Percentiles rank a stretch among this genome's conserved stretches.
phyloP scores from a whole-genome alignment of 306 rosid genomes.

The Cicer bijugum region DNA sequence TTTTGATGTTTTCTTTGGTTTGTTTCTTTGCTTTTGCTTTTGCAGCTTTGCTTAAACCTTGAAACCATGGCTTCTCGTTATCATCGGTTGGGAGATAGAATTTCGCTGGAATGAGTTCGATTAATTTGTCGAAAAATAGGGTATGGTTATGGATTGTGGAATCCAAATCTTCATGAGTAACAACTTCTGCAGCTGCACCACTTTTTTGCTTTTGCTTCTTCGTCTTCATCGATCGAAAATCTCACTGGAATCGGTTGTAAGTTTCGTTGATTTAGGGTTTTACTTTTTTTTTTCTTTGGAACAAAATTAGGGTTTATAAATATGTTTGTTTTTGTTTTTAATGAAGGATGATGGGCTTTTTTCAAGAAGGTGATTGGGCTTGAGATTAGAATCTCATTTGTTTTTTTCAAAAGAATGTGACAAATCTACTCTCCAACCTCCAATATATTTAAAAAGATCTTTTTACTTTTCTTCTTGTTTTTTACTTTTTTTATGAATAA shows the following conservation, averaged over 20 bases:
- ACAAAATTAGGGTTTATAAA: too few relatives aligned
- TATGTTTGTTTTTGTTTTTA: too few relatives aligned
- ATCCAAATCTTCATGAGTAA: slow-evolving; percentile 46
- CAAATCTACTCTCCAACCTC: too few relatives aligned
- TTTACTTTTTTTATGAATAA: too few relatives aligned
- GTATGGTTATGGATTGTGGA: slow-evolving; percentile 62
- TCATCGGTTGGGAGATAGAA: slow-evolving; percentile 68
- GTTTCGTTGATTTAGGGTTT: too few relatives aligned
- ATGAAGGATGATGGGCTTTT: too few relatives aligned
- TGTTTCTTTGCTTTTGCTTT: slow-evolving; percentile 41
- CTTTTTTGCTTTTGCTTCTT: slow-evolving; percentile 5
- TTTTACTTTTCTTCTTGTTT: too few relatives aligned
- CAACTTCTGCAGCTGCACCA: neutral
- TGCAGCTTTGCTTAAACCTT: slow-evolving; percentile 70
- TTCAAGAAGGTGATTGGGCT: too few relatives aligned
- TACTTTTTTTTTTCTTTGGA: too few relatives aligned
- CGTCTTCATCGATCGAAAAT: slow-evolving; percentile 1
- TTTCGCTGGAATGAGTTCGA: slow-evolving; percentile 81
- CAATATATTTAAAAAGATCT: too few relatives aligned
- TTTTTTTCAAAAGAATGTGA: too few relatives aligned
- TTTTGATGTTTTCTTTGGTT: slow-evolving; percentile 72
- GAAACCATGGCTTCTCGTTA: slow-evolving; percentile 79
- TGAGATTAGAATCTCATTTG: too few relatives aligned
- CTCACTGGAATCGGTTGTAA: neutral
- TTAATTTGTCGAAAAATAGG: slow-evolving; percentile 71